Evolutionary conservation across 2,329 filamentous ascomycete species (phyloP), one percentile per base, ranked within the genome.

Genomic region (Aotearoamyces nothofagi): DNA sequence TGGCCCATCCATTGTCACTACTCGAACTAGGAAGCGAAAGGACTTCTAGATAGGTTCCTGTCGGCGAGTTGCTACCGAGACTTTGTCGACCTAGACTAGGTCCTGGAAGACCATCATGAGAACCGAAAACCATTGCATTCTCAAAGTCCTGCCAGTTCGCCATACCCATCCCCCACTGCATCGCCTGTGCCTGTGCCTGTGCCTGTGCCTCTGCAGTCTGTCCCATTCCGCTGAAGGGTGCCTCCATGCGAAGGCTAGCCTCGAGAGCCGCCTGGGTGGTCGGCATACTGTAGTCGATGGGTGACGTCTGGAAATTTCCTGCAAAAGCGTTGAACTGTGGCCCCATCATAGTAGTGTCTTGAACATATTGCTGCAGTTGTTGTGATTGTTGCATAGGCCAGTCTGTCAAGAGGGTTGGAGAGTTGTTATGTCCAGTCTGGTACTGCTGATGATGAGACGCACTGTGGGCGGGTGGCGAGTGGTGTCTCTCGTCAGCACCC

Each of bases 1-100:
- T 69, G 28, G 71, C 73, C 86, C 86, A 96, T 33, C 82, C 81
- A 42, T 86, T 81, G 43, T 92, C 84, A 46, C 79, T 81, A 39
- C 67, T 68, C n/a, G 83, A 83, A 32, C 74, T 77, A 14, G 70
- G 67, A 24, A 93, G 60, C 5, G 87, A 94, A 27, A 87, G 60
- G 17, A 92, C 80, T 53, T 94, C 86, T 26, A 93, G 60, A 51
- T 82, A 86, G 16, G 77, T 80, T 42, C 79, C 76, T 2, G 76
- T 80, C 1, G 80, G 80, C 20, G 80, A 86, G 45, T 70, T 75
- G 49, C 58, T 69, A 33, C 58, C 63, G 34, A 66, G 42, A 42
- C 60, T 64, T 53, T 59, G 56, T 17, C 57, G 45, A 17, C 61
- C 47, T 15, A 53, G 50, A 38, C 60, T 53, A 30, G 60, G 16